Percentiles rank a stretch among this genome's conserved stretches.
Evolutionary conservation across 495 filamentous ascomycete genomes (phyloP).

Genomic region (Jackrogersella minutella): DNA sequence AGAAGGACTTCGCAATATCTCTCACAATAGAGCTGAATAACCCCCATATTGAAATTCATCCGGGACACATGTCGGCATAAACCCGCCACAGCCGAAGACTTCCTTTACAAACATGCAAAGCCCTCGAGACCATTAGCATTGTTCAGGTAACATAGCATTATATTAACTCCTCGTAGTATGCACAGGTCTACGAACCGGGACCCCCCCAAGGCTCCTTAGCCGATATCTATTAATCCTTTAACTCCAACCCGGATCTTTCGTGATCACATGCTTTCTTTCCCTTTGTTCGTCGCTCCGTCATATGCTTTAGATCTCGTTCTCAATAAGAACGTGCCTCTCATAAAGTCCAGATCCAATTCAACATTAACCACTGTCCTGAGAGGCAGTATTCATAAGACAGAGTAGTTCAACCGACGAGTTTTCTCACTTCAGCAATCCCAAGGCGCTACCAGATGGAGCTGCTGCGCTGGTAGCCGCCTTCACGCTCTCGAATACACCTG

Average conservation of each 20-base stretch:
- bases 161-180: slow-evolving; percentile 26
- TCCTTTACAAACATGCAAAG: too few species aligned
- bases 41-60: too few species aligned
- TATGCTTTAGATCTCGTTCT: slow-evolving; percentile 2
- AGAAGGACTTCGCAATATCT: too few species aligned
- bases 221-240: slow-evolving; percentile 29
- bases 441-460: slow-evolving; percentile 39
- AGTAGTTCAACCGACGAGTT: neutral
- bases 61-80: too few species aligned
- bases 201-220: slow-evolving; percentile 19
- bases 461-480: slow-evolving; percentile 43
- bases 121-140: too few species aligned
- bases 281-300: slow-evolving; percentile 5
- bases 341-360: neutral
- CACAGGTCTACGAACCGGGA: slow-evolving; percentile 24
- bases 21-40: too few species aligned
- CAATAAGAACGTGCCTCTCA: neutral
- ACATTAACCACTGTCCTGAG: neutral
- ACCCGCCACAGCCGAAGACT: too few species aligned
- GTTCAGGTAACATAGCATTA: neutral
- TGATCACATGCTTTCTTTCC: slow-evolving; percentile 19
- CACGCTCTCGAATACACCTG: slow-evolving; percentile 44
- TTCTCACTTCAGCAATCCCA: slow-evolving; percentile 34
- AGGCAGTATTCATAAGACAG: neutral
- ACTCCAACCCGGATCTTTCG: slow-evolving; percentile 25